Conservation (phyloP, 768 basidiomycete species). For the Boletus tomentosulus region DNA sequence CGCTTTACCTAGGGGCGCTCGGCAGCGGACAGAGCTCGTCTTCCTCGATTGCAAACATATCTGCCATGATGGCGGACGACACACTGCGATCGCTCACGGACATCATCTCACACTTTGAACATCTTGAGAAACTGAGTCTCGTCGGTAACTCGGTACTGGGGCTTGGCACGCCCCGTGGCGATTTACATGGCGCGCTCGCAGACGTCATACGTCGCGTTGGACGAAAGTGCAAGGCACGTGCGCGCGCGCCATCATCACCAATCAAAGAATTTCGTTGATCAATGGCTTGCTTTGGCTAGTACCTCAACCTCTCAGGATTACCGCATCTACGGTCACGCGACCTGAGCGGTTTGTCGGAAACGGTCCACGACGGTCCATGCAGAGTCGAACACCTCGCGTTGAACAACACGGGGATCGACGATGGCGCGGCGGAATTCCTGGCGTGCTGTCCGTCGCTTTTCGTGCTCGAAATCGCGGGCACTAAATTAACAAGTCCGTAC, state of each 20-base stretch:
- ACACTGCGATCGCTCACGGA: conserved; percentile 42
- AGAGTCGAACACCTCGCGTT: conserved; percentile 47
- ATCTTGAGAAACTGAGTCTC: conserved; percentile 52
- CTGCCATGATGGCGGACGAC: conserved; percentile 52
- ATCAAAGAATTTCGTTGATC: background rate
- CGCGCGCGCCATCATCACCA: background rate
- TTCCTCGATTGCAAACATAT: conserved; percentile 41
- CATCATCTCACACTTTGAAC: conserved; percentile 31
- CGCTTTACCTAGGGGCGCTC: conserved; percentile 55
- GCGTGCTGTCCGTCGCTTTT: conserved; percentile 46
- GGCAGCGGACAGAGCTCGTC: conserved; percentile 45
- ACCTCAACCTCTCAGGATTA: conserved; percentile 56
- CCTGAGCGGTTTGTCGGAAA: conserved; percentile 39
- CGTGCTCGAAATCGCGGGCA: conserved; percentile 51
- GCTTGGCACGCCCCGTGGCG: conserved; percentile 21
- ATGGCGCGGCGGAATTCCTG: conserved; percentile 50
- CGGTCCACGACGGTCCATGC: conserved; percentile 23
- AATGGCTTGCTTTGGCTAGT: conserved; percentile 31
- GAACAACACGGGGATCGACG: conserved; percentile 60
- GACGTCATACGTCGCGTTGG: conserved; percentile 52
- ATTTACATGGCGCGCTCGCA: conserved; percentile 34
- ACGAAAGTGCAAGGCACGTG: conserved; percentile 51
- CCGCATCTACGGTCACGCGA: conserved; percentile 46
- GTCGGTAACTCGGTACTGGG: conserved; percentile 64
- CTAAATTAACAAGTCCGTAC: conserved; percentile 54